Conservation (phyloP, 345 rosid genomes). For the Limnanthes douglasii region DNA sequence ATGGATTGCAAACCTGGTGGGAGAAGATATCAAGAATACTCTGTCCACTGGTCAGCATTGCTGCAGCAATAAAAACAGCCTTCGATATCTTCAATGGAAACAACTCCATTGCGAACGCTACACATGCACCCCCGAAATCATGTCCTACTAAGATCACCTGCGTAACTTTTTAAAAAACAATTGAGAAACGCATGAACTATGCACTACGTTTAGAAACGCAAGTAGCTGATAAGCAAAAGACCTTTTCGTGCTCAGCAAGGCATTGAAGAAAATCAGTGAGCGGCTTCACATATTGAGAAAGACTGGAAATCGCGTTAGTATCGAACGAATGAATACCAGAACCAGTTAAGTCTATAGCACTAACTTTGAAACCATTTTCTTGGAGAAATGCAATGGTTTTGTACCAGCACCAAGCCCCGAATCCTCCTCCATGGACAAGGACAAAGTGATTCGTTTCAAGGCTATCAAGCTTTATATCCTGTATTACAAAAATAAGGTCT, state of each 20-base stretch:
- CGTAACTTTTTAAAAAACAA: conserved; percentile 7
- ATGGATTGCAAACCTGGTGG: conserved; percentile 31
- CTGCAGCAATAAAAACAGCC: conserved; percentile 71
- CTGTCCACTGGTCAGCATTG: conserved; percentile 64
- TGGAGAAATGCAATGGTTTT: conserved; percentile 88
- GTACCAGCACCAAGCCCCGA: conserved; percentile 99
- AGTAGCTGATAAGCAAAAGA: no score
- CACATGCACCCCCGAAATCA: conserved; percentile 90
- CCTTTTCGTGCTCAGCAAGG: conserved; percentile 65
- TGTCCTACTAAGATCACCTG: conserved; percentile 95
- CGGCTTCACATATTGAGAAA: conserved; percentile 80
- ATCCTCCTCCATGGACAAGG: conserved; percentile 95
- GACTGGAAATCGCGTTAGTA: conserved; percentile 48
- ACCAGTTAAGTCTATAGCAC: conserved; percentile 86
- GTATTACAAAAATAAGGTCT: background rate
- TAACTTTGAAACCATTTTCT: conserved; percentile 76
- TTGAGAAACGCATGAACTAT: no score
- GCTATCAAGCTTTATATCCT: conserved; percentile 61
- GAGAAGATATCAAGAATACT: conserved; percentile 69
- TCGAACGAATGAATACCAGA: conserved; percentile 74
- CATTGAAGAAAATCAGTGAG: conserved; percentile 62
- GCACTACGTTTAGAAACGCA: no score
- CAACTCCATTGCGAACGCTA: conserved; percentile 75
- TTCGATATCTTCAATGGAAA: conserved; percentile 61
- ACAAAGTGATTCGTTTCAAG: conserved; percentile 78